These are phyloP conservation scores for Globisporangium echinulatum DNA, from an alignment of 352 stramenopile genomes.

Conservation along the genomic window DNA sequence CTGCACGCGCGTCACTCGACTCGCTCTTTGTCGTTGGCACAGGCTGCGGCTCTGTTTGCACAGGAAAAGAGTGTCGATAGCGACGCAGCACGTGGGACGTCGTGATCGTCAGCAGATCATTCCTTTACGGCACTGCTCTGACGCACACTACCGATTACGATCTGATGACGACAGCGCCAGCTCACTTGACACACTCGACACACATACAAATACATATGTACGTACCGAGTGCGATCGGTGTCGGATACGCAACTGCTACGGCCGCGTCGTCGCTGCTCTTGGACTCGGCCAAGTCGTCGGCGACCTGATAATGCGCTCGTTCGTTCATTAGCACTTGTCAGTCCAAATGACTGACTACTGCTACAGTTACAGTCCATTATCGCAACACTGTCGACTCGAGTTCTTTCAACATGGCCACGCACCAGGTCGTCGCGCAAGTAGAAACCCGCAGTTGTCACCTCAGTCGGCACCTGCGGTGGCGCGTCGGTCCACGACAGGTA, in stretches of 20 bases:
- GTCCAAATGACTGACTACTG: neutral
- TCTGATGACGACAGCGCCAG: too few relatives aligned
- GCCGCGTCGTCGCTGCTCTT: conserved; percentile 26
- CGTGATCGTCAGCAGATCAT: neutral
- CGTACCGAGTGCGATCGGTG: conserved; percentile 36
- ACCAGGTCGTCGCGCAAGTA: conserved; percentile 65
- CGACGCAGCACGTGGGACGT: neutral
- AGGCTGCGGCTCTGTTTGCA: conserved; percentile 20
- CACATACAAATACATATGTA: neutral
- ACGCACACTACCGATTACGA: too few relatives aligned
- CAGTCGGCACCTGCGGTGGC: conserved; percentile 9
- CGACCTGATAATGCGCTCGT: conserved; percentile 14
- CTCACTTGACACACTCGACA: too few relatives aligned
- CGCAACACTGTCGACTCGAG: too few relatives aligned
- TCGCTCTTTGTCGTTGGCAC: conserved; percentile 10
- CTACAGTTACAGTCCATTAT: too few relatives aligned
- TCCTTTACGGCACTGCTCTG: too few relatives aligned
- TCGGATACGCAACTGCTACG: conserved; percentile 33
- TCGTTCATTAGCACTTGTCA: neutral
- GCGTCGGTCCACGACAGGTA: conserved; percentile 71
- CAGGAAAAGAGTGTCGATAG: neutral
- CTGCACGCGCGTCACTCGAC: conserved; percentile 17
- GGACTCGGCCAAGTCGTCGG: conserved; percentile 26
- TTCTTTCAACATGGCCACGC: neutral
- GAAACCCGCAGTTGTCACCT: conserved; percentile 23